Evolutionary conservation across 2,329 filamentous ascomycete genomes (phyloP), one percentile per base, ranked within the genome.

Genomic region (Paracoccidioides brasiliensis): DNA sequence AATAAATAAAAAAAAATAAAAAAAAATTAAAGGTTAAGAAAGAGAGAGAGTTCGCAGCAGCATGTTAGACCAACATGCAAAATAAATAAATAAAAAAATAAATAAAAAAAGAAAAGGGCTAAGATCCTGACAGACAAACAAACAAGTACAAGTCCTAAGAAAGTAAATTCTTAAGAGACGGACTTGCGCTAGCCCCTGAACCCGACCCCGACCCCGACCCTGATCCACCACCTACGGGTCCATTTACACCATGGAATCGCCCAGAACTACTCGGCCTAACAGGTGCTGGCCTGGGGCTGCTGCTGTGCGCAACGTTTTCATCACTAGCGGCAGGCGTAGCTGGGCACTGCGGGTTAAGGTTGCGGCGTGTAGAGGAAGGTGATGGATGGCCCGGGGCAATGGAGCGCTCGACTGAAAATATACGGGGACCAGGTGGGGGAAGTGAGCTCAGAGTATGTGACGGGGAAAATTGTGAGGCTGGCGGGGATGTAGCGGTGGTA

Each of bases 91-190:
- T n/a, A n/a, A n/a, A n/a, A n/a, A n/a, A n/a, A n/a, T n/a, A n/a
- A n/a, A n/a, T n/a, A 22, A 22, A 22, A 1, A 22, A 22, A 22
- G 22, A 22, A 22, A 22, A 22, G 22, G 22, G 22, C 22, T 22
- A 22, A 22, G 22, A 22, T 22, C 22, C 22, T 22, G 22, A 22
- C 22, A 8, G 37, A 28, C 12, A 12, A 10, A 41, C 14, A 9
- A 42, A 42, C 45, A 37, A 49, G 9, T n/a, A 10, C n/a, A 8
- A 52, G 15, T 38, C 15, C 72, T 70, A 88, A 50, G 81, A 85
- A 54, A 90, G 76, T 51, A 90, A 70, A 64, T 90, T 90, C 62
- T 83, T 81, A 58, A 90, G 69, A 8, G 86, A 89, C 9, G 86
- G 85, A 64, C 83, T 90, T 14, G 86, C 85, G 64, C 86, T 90